Conservation (phyloP, 2,329 filamentous ascomycete genomes). For the Aspergillus texensis region DNA sequence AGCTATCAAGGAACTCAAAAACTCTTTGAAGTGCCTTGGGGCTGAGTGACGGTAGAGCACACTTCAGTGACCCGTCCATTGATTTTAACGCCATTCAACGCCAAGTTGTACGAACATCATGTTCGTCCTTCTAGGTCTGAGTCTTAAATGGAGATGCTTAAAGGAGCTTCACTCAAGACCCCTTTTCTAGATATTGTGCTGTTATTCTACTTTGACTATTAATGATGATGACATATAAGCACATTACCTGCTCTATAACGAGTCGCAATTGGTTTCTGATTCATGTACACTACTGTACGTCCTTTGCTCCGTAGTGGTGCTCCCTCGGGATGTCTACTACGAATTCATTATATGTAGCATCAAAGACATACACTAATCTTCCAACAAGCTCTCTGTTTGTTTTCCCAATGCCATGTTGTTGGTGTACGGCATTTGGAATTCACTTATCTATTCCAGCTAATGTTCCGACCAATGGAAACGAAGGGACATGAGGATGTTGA, state of each 20-base stretch:
- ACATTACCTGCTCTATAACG: neutral
- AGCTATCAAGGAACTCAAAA: conserved; percentile 79
- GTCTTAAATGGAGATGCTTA: neutral
- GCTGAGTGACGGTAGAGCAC: conserved; percentile 49
- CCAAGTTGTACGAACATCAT: neutral
- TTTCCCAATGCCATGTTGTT: neutral
- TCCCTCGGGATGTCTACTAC: neutral
- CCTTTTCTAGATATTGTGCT: neutral
- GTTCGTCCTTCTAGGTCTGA: neutral
- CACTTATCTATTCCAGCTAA: neutral
- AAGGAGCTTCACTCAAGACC: neutral
- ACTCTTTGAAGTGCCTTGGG: conserved; percentile 72
- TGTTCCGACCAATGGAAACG: neutral
- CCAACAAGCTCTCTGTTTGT: neutral
- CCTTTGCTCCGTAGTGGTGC: neutral
- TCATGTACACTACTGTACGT: neutral
- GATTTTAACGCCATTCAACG: neutral
- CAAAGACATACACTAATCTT: neutral
- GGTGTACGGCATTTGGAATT: neutral
- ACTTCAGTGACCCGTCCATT: neutral
- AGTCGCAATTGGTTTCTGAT: neutral
- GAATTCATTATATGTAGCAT: neutral
- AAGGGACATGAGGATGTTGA: neutral
- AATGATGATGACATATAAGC: conserved; percentile 1
- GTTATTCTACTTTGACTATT: neutral